Evolutionary conservation across 768 basidiomycete genomes (phyloP).

Genomic region (Tephrocybe sp.): DNA sequence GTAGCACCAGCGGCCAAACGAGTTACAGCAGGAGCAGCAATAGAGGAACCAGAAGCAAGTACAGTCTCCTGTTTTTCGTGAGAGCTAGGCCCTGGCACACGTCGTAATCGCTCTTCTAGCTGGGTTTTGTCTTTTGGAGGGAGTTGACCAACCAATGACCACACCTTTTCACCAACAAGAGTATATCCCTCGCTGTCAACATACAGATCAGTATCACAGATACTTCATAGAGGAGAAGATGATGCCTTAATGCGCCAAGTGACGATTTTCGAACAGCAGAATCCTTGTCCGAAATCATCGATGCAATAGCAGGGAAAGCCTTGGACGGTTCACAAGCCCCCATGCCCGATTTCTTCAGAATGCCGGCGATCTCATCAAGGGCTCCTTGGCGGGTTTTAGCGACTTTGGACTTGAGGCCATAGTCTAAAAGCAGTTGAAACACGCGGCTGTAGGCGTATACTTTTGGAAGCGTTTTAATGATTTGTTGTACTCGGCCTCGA

Average conservation of each 20-base stretch:
- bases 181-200: conserved; percentile 70
- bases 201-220: conserved; percentile 2
- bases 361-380: conserved; percentile 73
- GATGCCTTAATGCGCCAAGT: conserved; percentile 74
- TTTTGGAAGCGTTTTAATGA: conserved; percentile 82
- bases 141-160: conserved; percentile 71
- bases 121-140: conserved; percentile 89
- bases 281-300: conserved; percentile 87
- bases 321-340: conserved; percentile 77
- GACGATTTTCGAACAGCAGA: conserved; percentile 86
- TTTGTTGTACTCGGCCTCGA: conserved; percentile 73
- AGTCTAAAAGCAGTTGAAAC: conserved; percentile 82
- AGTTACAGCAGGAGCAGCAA: conserved; percentile 39
- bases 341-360: conserved; percentile 82
- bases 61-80: conserved; percentile 36
- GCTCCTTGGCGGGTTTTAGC: conserved; percentile 88
- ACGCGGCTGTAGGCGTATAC: conserved; percentile 93
- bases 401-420: conserved; percentile 87
- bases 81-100: conserved; percentile 67
- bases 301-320: conserved; percentile 73
- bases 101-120: conserved; percentile 84
- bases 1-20: conserved; percentile 47
- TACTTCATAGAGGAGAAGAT: conserved; percentile 7
- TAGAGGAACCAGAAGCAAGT: conserved; percentile 20
- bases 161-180: conserved; percentile 82